phyloP scores from a whole-genome alignment of 192 early-diverging fungal genomes.

The Mycoemilia scoparia region DNA sequence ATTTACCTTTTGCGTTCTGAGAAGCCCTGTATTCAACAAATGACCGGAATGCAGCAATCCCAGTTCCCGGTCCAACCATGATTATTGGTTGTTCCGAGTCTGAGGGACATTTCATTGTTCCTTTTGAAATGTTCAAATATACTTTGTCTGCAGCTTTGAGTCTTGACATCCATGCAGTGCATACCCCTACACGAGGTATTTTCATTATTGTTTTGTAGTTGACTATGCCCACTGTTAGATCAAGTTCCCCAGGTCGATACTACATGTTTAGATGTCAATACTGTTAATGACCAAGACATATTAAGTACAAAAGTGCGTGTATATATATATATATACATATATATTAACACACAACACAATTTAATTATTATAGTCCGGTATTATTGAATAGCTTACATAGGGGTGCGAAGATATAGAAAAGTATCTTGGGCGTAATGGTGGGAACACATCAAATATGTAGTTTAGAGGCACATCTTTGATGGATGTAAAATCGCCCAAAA shows the following conservation, averaged over 20 bases:
- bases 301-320: no score
- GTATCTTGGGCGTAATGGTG: constrained; percentile 51
- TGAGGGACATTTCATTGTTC: constrained; percentile 48
- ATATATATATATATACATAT: no score
- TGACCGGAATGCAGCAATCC: constrained; percentile 81
- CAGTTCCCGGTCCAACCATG: constrained; percentile 76
- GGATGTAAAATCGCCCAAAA: constrained; percentile 66
- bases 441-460: constrained; percentile 76
- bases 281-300: neutral
- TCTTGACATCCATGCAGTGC: constrained; percentile 52
- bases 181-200: constrained; percentile 57
- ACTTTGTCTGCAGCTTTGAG: constrained; percentile 9
- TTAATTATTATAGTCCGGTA: no score
- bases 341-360: no score
- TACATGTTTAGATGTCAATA: constrained; percentile 15
- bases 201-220: constrained; percentile 65
- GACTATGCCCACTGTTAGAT: constrained; percentile 74
- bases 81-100: constrained; percentile 38
- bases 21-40: constrained; percentile 40
- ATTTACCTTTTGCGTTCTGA: constrained; percentile 7
- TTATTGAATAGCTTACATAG: constrained; percentile 1
- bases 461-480: constrained; percentile 48
- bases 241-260: constrained; percentile 24
- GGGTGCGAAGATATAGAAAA: constrained; percentile 75
- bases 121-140: constrained; percentile 33